phyloP scores from a whole-genome alignment of 2,329 filamentous ascomycete species.

The Botrytis hyacinthi region DNA sequence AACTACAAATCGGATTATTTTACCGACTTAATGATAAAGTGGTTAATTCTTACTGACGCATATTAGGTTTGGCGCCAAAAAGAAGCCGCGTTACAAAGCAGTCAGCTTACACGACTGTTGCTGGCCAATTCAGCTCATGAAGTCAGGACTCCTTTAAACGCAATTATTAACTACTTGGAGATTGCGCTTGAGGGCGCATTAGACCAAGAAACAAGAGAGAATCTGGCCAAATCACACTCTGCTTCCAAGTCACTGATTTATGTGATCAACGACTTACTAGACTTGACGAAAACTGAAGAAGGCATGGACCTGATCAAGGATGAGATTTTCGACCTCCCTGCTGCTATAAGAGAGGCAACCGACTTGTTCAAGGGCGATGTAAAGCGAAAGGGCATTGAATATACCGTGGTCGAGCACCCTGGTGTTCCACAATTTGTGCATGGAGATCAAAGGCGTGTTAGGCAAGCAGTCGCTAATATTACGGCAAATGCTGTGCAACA shows the following conservation, averaged over 20 bases:
- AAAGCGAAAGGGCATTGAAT: slow-evolving; percentile 70
- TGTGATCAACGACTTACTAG: slow-evolving; percentile 88
- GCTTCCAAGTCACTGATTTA: slow-evolving; percentile 91
- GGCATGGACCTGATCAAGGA: slow-evolving; percentile 76
- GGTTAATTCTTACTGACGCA: neutral
- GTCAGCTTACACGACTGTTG: slow-evolving; percentile 73
- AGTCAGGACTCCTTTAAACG: slow-evolving; percentile 85
- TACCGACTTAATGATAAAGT: neutral
- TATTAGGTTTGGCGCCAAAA: slow-evolving; percentile 87
- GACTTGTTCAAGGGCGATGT: slow-evolving; percentile 73
- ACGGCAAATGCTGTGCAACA: slow-evolving; percentile 83
- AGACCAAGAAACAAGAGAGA: slow-evolving; percentile 80
- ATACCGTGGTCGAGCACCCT: slow-evolving; percentile 64
- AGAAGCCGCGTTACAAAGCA: slow-evolving; percentile 78
- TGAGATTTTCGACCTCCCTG: slow-evolving; percentile 70
- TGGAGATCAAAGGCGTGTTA: slow-evolving; percentile 76
- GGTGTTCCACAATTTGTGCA: slow-evolving; percentile 69
- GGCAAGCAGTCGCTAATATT: slow-evolving; percentile 79
- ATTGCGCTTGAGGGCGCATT: slow-evolving; percentile 81
- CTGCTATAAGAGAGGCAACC: slow-evolving; percentile 73
- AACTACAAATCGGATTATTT: neutral
- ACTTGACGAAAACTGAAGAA: slow-evolving; percentile 84
- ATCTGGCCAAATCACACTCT: slow-evolving; percentile 79
- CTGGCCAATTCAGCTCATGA: slow-evolving; percentile 89
- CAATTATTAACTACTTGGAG: slow-evolving; percentile 92